Percentiles rank a stretch among this genome's conserved stretches.
Conservation (phyloP, 805 yeast genomes). For the Suhomyces pyralidae region DNA sequence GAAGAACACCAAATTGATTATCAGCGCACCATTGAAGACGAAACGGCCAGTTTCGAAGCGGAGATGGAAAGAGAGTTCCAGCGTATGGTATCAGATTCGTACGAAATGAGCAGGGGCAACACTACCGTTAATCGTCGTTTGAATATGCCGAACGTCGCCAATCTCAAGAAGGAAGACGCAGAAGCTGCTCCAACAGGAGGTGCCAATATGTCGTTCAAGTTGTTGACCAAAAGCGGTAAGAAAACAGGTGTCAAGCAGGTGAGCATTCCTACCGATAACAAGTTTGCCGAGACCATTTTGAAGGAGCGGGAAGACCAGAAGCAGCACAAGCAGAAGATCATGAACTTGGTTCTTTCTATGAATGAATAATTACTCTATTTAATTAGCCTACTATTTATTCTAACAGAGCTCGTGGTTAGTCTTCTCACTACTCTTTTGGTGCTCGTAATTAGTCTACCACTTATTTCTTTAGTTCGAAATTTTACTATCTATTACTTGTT, state of each 20-base stretch:
- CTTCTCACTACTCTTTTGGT: too few species aligned
- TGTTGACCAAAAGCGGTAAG: conserved; percentile 55
- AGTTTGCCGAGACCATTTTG: conserved; percentile 51
- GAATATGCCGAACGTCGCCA: conserved; percentile 19
- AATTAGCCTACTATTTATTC: too few species aligned
- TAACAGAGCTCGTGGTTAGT: too few species aligned
- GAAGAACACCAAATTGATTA: conserved; percentile 4
- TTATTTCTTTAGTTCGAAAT: too few species aligned
- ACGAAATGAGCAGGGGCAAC: conserved; percentile 34
- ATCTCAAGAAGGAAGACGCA: background rate
- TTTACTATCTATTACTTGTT: too few species aligned
- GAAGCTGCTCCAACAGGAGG: background rate
- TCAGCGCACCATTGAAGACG: conserved; percentile 1
- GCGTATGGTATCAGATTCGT: conserved; percentile 49
- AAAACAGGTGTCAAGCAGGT: conserved; percentile 42
- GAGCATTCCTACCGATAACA: conserved; percentile 51
- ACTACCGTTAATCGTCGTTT: conserved; percentile 13
- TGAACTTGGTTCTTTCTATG: conserved; percentile 50
- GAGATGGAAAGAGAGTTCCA: conserved; percentile 58
- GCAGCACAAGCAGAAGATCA: conserved; percentile 55
- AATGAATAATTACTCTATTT: conserved; percentile 10
- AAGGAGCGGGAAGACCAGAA: conserved; percentile 49
- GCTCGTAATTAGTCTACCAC: too few species aligned
- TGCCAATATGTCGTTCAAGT: conserved; percentile 43
- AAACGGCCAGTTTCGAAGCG: conserved; percentile 38